Evolutionary conservation across 768 basidiomycete species (phyloP).

Genomic region (Lyophyllum decastes): DNA sequence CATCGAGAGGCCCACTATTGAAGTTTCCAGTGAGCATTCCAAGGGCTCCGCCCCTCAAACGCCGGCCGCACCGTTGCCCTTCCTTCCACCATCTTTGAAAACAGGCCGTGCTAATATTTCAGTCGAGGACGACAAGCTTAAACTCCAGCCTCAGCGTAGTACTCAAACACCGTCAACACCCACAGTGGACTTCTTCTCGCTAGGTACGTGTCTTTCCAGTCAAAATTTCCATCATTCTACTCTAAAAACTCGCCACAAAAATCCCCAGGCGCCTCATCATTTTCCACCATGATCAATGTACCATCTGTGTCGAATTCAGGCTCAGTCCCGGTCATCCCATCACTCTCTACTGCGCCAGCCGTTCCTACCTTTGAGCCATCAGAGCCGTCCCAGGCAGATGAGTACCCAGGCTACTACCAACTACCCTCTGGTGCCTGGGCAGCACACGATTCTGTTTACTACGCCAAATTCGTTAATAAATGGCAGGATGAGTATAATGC

Average conservation of each 20-base stretch:
- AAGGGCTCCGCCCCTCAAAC: slow-evolving; percentile 5
- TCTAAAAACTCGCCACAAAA: slow-evolving; percentile 9
- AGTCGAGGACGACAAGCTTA: slow-evolving; percentile 38
- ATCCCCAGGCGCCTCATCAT: slow-evolving; percentile 21
- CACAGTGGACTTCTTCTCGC: slow-evolving; percentile 67
- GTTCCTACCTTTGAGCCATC: slow-evolving; percentile 71
- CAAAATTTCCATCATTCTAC: neutral
- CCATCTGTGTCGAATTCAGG: slow-evolving; percentile 9
- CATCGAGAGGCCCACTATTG: slow-evolving; percentile 5
- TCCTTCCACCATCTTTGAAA: slow-evolving; percentile 59
- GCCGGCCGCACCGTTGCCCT: slow-evolving; percentile 38
- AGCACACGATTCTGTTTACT: slow-evolving; percentile 71
- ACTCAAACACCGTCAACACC: slow-evolving; percentile 28
- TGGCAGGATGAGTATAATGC: slow-evolving; percentile 76
- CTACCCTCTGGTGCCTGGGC: slow-evolving; percentile 82
- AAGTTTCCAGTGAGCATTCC: neutral
- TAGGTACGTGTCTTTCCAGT: slow-evolving; percentile 40
- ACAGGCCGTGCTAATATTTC: slow-evolving; percentile 64
- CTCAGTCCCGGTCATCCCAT: slow-evolving; percentile 17
- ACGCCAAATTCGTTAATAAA: slow-evolving; percentile 63
- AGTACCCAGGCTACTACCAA: slow-evolving; percentile 87
- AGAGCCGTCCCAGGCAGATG: slow-evolving; percentile 71
- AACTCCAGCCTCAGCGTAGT: slow-evolving; percentile 2
- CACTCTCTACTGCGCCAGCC: slow-evolving; percentile 66
- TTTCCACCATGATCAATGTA: slow-evolving; percentile 19